Evolutionary conservation across 2,329 filamentous ascomycete genomes (phyloP), one percentile per base, ranked within the genome.

Genomic region (Colletotrichum aenigma): DNA sequence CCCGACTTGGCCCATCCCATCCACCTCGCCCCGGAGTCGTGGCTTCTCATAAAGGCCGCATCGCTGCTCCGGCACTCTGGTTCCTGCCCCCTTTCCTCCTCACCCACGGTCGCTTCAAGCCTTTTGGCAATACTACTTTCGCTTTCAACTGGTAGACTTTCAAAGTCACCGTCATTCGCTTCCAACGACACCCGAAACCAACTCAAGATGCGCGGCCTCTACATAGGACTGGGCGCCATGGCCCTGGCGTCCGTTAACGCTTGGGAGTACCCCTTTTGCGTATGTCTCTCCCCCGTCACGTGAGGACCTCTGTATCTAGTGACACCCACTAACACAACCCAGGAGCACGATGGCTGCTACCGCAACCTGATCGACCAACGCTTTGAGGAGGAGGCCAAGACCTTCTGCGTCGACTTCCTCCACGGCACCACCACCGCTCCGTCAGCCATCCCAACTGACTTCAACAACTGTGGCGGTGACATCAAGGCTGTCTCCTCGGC

Each of bases 311-410:
- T 6, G 2, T 13, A 7, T 18, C 3, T 18, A 1, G 28, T 10
- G 28, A 52, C 30, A 36, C 6, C 3, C 7, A 52, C 55, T 74
- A 18, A 74, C 28, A 52, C 24, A 15, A 32, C 4, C n/a, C 34
- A 79, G 78, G 77, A 84, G 62, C 43, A 70, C 21, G 80, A 83
- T 72, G 82, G 83, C 80, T 85, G 84, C 81, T 85, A 84, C 78
- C 79, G 81, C 76, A 83, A 85, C 77, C 68, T 85, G 67, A 78
- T 82, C 71, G 81, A 85, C 76, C 13, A 77, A 3, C 82, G 83
- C 69, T 83, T 83, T 76, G 78, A 79, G 56, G 78, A 76, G 16
- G 72, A 80, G 52, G 81, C 81, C 56, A 78, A 79, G 55, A 66
- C 32, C 7, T 85, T 85, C 78, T 86, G 85, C 78, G 69, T 81